phyloP scores from a whole-genome alignment of 2,329 filamentous ascomycete species.

The Malbranchea cinnamomea region DNA sequence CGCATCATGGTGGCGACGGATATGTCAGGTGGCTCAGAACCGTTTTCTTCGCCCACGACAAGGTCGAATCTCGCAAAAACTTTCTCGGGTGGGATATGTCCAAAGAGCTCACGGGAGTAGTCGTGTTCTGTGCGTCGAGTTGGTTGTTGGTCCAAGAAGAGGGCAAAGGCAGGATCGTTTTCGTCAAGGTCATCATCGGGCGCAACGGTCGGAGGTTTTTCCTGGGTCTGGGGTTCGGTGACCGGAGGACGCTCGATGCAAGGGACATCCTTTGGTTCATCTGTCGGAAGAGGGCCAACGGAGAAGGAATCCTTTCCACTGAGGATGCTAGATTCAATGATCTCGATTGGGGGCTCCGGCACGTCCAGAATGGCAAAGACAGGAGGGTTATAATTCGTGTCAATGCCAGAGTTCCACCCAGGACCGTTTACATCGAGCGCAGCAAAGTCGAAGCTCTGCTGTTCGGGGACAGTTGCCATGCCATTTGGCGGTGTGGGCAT shows the following conservation, averaged over 20 bases:
- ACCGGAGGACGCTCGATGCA: conserved; percentile 28
- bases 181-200: conserved; percentile 41
- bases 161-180: conserved; percentile 30
- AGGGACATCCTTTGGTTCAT: conserved; percentile 35
- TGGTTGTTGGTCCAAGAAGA: conserved; percentile 37
- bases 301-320: conserved; percentile 54
- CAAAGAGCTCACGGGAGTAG: conserved; percentile 23
- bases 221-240: conserved; percentile 6
- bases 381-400: conserved; percentile 30
- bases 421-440: conserved; percentile 44
- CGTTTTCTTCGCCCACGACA: conserved; percentile 32
- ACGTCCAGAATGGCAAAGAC: conserved; percentile 57
- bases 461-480: conserved; percentile 73
- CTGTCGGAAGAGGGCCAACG: conserved; percentile 30
- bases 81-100: conserved; percentile 49
- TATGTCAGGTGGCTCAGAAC: conserved; percentile 1
- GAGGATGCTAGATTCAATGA: conserved; percentile 47
- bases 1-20: conserved; percentile 16
- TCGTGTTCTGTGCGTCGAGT: conserved; percentile 17
- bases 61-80: conserved; percentile 47
- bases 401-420: conserved; percentile 32
- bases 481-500: conserved; percentile 50
- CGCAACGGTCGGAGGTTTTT: conserved; percentile 13
- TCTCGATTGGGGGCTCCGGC: conserved; percentile 47
- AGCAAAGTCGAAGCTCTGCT: conserved; percentile 58